These are phyloP conservation scores for Aspergillus wentii DNA, from an alignment of 495 filamentous ascomycete species.

Conservation along the genomic window DNA sequence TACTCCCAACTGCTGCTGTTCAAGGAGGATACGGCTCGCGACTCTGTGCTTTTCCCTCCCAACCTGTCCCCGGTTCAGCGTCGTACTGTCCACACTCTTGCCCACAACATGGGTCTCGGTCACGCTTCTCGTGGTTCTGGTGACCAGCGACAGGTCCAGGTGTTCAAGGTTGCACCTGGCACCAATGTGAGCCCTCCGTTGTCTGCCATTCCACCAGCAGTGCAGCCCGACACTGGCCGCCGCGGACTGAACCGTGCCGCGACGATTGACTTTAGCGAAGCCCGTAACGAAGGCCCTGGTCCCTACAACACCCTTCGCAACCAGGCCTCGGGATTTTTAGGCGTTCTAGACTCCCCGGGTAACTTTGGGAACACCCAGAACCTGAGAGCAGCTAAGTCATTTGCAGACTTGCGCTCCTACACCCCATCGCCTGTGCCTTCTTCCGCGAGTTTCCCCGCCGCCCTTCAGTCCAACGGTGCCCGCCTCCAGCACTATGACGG, in stretches of 20 bases:
- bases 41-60: slow-evolving; percentile 77
- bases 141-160: slow-evolving; percentile 81
- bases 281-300: slow-evolving; percentile 62
- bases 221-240: slow-evolving; percentile 68
- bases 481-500: slow-evolving; percentile 61
- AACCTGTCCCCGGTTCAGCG: slow-evolving; percentile 78
- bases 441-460: slow-evolving; percentile 77
- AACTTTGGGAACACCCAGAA: slow-evolving; percentile 62
- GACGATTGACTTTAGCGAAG: slow-evolving; percentile 96
- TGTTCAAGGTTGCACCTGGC: slow-evolving; percentile 65
- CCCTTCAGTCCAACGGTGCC: slow-evolving; percentile 58
- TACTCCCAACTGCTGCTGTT: slow-evolving; percentile 88
- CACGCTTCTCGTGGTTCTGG: slow-evolving; percentile 85
- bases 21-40: slow-evolving; percentile 70
- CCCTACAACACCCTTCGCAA: slow-evolving; percentile 71
- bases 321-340: slow-evolving; percentile 71
- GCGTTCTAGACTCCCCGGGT: slow-evolving; percentile 78
- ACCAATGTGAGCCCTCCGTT: slow-evolving; percentile 61
- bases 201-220: slow-evolving; percentile 51
- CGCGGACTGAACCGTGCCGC: slow-evolving; percentile 87
- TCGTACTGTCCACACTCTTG: slow-evolving; percentile 85
- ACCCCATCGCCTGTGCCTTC: slow-evolving; percentile 92
- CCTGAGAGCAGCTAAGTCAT: slow-evolving; percentile 93
- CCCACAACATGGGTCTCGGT: slow-evolving; percentile 88
- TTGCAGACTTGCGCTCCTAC: slow-evolving; percentile 90